Percentiles rank a stretch among this genome's conserved stretches.
Evolutionary conservation across 2,329 filamentous ascomycete species (phyloP).

Genomic region (Fusarium foetens): DNA sequence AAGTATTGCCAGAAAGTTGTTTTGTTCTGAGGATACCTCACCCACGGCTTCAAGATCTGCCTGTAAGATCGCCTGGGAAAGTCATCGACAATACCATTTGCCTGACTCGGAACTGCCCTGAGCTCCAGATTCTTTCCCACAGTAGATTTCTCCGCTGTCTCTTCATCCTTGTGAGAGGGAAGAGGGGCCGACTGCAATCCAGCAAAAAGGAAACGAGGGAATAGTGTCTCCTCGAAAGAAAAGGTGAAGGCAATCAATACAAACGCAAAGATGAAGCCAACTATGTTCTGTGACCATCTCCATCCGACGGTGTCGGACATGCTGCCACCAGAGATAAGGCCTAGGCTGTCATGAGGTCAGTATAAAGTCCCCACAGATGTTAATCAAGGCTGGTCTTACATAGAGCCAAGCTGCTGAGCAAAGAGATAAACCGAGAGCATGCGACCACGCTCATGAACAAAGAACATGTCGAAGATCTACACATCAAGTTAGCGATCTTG

Average conservation of each 20-base stretch:
- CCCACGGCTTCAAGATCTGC: neutral
- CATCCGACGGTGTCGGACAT: neutral
- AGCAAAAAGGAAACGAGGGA: neutral
- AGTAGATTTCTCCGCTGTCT: neutral
- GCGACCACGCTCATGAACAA: neutral
- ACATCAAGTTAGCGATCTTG: rapidly evolving
- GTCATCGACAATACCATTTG: rapidly evolving
- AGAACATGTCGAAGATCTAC: neutral
- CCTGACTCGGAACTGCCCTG: neutral
- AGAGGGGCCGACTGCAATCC: rapidly evolving
- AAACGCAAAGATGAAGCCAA: neutral
- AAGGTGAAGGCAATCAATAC: neutral
- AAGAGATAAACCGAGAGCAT: neutral
- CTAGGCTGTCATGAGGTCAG: rapidly evolving
- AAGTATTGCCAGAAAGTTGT: neutral
- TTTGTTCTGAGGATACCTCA: neutral
- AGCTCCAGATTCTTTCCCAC: rapidly evolving
- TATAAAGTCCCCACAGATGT: rapidly evolving
- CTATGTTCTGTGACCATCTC: neutral
- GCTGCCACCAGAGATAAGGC: neutral
- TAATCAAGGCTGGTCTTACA: rapidly evolving
- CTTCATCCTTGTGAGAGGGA: neutral
- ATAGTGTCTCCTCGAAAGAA: neutral
- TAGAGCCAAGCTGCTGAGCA: neutral
- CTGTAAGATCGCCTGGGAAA: neutral